Evolutionary conservation across 768 basidiomycete genomes (phyloP), one percentile per base, ranked within the genome.

Genomic region (Lyophyllum decastes): DNA sequence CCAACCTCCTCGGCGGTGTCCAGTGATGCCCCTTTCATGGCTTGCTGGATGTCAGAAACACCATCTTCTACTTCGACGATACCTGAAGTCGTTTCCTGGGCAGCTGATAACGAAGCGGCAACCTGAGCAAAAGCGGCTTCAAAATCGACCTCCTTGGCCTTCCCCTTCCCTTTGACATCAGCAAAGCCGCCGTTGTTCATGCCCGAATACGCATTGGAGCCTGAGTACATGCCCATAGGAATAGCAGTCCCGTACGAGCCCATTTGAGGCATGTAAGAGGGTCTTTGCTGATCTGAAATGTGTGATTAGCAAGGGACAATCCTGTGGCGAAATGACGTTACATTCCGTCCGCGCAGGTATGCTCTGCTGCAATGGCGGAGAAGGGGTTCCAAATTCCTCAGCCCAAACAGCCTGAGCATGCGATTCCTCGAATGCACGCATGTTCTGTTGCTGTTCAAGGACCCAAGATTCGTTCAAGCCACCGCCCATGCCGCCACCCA

Each of bases 51-150:
- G 22, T 69, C 64, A 9, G 76, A 70, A 16, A 76, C 69, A 33
- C 63, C 70, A 47, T 81, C 75, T 25, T 79, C 76, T 11, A 86
- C 71, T 67, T 88, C 86, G 21, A 80, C 84, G 14, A 89, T 82
- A 50, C 76, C 73, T 17, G 82, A 79, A 48, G 70, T 76, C 27
- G 76, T 75, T 24, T 71, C 59, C 60, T 81, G 77, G 25, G 66
- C 61, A 12, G 74, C 66, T 14, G 72, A 70, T n/a, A 86, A 65
- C 19, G 85, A 83, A n/a, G 82, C 83, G 5, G 77, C 76, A 2
- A 81, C 76, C 63, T 89, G 82, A 11, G 85, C 87, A 72, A 94
- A 93, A 10, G 91, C 92, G n/a, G 88, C 88, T 62, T 94, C 92
- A 56, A 93, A 92, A 70, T 92, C 92, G 4, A 82, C 83, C 52